Base-by-base conservation (phyloP, 2,329 filamentous ascomycete genomes). In the Fusarium irregulare region DNA sequence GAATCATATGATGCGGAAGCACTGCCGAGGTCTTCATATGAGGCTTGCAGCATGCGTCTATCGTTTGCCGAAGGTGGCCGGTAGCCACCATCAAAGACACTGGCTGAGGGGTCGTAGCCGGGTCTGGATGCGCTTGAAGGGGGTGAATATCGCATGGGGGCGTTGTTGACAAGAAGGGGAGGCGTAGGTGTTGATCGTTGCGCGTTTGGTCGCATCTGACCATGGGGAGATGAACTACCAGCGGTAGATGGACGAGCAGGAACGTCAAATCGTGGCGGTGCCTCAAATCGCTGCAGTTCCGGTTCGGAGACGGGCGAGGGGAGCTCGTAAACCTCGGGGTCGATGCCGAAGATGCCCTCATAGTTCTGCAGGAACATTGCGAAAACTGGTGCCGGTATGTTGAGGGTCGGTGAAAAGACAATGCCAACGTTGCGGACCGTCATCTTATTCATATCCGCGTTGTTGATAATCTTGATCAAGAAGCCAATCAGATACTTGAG, bases 381-480 rank as follows among this genome's bases (percentile, higher is more conserved):
- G 78, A 99, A 98, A 13, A 99, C 91, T 0, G 95, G 94, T 0
- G 94, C 94, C 0, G 96, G 95, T 45, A 99, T 97, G 79, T 98
- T 98, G 56, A 99, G 86, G 0, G 96, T 98, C 1, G 96, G 96
- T 18, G 96, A 97, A 80, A 99, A 99, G 60, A 99, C 95, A 74
- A 99, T 98, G 70, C 96, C 95, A 57, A 99, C 93, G 76, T 99
- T 99, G 71, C 95, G 91, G 56, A 98, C 93, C 13, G 93, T 98
- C 96, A 99, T 99, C 85, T 98, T 98, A 84, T 99, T 99, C 67
- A 92, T 85, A 73, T 93, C 91, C 9, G 93, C 86, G 74, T 98
- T 94, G 80, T 96, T 94, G 76, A 98, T 93, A 74, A 99, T 95
- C 76, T 92, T 91, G 77, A 97, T 93, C 74, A 99, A 82, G 81